Evolutionary conservation across 2,329 filamentous ascomycete species (phyloP).

Genomic region (Mycogone perniciosa): DNA sequence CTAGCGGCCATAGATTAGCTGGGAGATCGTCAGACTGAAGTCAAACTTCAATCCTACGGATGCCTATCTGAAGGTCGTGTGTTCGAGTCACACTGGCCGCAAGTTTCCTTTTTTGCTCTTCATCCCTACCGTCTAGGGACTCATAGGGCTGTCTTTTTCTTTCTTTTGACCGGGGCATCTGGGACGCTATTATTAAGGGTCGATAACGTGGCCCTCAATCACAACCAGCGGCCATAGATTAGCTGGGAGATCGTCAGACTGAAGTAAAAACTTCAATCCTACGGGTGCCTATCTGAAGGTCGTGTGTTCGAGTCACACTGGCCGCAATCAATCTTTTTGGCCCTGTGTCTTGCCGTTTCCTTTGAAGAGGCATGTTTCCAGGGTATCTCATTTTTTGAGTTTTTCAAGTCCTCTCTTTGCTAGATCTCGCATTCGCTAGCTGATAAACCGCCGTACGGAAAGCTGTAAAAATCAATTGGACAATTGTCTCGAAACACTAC

Average conservation of each 20-base stretch:
- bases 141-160: too few relatives aligned
- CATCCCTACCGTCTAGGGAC: too few relatives aligned
- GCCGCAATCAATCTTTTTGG: constrained; percentile 18
- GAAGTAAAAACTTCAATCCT: constrained; percentile 23
- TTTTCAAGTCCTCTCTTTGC: too few relatives aligned
- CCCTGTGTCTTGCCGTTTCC: not conserved
- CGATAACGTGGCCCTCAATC: too few relatives aligned
- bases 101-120: constrained; percentile 7
- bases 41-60: constrained; percentile 22
- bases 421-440: too few relatives aligned
- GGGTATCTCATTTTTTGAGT: not conserved
- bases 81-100: constrained; percentile 25
- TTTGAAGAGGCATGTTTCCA: too few relatives aligned
- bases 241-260: constrained; percentile 26
- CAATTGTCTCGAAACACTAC: too few relatives aligned
- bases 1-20: constrained; percentile 25
- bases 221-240: constrained; percentile 24
- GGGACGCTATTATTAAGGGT: too few relatives aligned
- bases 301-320: constrained; percentile 25
- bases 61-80: constrained; percentile 24
- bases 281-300: constrained; percentile 22
- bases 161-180: too few relatives aligned
- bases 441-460: too few relatives aligned
- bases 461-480: too few relatives aligned
- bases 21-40: constrained; percentile 26